Percentiles rank a stretch among this genome's conserved stretches.
Evolutionary conservation across 495 filamentous ascomycete genomes (phyloP).

Genomic region (Xylaria sp.): DNA sequence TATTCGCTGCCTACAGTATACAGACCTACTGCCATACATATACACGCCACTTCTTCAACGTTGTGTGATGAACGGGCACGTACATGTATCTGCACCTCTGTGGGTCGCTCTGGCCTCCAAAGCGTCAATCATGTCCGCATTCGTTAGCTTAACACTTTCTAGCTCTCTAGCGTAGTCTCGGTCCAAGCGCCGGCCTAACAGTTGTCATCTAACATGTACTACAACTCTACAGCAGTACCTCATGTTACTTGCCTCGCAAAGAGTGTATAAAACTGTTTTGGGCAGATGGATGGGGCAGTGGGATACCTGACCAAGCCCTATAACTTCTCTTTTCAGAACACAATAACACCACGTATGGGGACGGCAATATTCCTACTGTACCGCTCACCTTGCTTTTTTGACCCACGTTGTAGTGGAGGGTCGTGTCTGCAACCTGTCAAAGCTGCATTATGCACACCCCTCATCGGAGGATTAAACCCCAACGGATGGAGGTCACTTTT

Average conservation of each 20-base stretch:
- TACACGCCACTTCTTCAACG: constrained; percentile 11
- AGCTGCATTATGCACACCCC: constrained; percentile 33
- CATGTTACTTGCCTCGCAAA: neutral
- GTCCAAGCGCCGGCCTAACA: neutral
- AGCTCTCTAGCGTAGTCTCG: neutral
- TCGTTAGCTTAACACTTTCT: neutral
- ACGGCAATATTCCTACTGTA: constrained; percentile 10
- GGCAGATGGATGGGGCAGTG: neutral
- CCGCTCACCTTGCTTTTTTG: constrained; percentile 18
- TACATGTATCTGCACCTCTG: constrained; percentile 14
- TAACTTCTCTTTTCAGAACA: constrained; percentile 14
- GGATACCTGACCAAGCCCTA: neutral
- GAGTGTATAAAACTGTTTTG: neutral
- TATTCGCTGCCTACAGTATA: neutral
- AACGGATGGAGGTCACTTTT: constrained; percentile 38
- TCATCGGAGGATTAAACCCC: constrained; percentile 36
- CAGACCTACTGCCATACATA: neutral
- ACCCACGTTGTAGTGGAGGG: constrained; percentile 16
- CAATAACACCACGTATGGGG: neutral
- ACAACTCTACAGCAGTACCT: neutral
- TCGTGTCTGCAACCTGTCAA: constrained; percentile 29
- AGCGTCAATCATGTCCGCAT: neutral
- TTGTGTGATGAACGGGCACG: neutral
- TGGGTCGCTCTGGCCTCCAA: neutral
- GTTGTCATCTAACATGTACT: neutral